Percentiles rank a stretch among this genome's conserved stretches.
Evolutionary conservation across 1,284 basidiomycete genomes (phyloP).

Genomic region (Puccinia polysora): DNA sequence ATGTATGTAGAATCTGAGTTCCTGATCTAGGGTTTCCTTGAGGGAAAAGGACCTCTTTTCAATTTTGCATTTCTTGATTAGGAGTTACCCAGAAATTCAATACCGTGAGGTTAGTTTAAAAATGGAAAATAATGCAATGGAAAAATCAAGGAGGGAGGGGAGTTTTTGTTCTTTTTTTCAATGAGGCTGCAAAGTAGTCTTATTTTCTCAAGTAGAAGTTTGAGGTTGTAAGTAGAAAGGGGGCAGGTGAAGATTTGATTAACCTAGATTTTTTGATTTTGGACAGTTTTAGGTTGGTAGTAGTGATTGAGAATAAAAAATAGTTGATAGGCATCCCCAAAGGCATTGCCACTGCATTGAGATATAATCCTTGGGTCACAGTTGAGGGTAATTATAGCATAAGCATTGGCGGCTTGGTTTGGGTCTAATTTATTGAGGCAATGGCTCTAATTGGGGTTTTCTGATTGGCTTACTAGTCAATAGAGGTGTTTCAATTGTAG

Average conservation of each 20-base stretch:
- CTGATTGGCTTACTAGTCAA: neutral
- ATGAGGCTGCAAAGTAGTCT: neutral
- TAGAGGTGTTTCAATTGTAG: slow-evolving; percentile 3
- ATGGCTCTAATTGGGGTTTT: neutral
- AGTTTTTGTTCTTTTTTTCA: neutral
- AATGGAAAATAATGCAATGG: neutral
- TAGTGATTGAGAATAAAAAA: neutral
- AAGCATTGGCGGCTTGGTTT: neutral
- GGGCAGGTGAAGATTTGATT: neutral
- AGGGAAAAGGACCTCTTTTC: neutral
- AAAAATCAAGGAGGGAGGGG: neutral
- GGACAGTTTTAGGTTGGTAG: slow-evolving; percentile 3
- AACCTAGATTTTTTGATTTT: neutral
- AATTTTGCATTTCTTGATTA: neutral
- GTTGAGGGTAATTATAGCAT: neutral
- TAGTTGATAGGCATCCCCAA: neutral
- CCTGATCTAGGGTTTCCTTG: neutral
- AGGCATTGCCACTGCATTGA: neutral
- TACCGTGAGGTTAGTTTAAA: neutral
- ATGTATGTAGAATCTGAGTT: slow-evolving; percentile 1
- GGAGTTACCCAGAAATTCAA: neutral
- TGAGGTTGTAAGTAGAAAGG: neutral
- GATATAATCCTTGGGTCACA: neutral
- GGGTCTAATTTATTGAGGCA: neutral
- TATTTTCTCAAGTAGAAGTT: neutral